Conservation (phyloP, 164 flowering plant species). For the Cinnamomum chago region DNA sequence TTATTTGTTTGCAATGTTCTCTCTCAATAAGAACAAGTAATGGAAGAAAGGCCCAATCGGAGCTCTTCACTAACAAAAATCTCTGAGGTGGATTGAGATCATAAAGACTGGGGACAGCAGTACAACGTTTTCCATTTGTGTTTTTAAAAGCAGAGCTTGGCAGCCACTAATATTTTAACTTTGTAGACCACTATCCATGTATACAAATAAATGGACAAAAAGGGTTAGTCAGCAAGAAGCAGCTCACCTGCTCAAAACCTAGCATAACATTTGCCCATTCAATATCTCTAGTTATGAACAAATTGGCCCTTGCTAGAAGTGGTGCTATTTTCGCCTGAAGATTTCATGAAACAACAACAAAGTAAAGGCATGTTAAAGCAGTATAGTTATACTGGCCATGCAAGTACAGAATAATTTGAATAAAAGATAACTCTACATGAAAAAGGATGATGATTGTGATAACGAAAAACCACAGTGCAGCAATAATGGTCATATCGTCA, state of each 20-base stretch:
- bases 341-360: not conserved
- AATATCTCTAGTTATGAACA: constrained; percentile 86
- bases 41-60: no score
- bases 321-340: constrained; percentile 62
- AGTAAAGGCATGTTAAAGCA: not conserved
- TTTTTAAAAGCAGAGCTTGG: no score
- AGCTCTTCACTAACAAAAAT: no score
- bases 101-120: no score
- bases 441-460: not conserved
- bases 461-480: not conserved
- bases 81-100: no score
- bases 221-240: not conserved
- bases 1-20: no score
- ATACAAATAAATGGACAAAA: constrained; percentile 2
- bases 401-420: not conserved
- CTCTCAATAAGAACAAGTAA: no score
- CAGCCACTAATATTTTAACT: not conserved
- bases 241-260: constrained; percentile 91
- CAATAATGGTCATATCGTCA: not conserved
- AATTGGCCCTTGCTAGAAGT: constrained; percentile 90
- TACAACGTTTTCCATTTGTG: no score
- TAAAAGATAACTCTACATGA: not conserved
- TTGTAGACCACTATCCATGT: not conserved
- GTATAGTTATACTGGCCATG: not conserved
- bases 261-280: constrained; percentile 95